phyloP scores from a whole-genome alignment of 2,329 filamentous ascomycete species.

The Alternaria arborescens region DNA sequence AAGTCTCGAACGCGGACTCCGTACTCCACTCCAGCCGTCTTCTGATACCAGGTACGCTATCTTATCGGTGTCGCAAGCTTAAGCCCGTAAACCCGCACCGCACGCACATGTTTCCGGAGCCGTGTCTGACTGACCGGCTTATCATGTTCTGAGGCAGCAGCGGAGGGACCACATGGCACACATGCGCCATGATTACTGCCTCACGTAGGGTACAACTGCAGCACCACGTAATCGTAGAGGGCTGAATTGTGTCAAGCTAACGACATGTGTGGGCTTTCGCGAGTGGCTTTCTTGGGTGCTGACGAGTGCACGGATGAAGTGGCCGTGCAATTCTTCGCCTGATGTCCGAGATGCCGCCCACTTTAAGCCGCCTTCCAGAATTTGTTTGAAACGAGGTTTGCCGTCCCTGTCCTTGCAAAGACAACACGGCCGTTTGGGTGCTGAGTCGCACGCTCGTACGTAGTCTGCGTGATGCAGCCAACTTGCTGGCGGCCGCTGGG shows the following conservation, averaged over 20 bases:
- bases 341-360: not conserved
- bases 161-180: constrained; percentile 8
- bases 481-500: not conserved
- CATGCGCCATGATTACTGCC: constrained; percentile 9
- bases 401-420: constrained; percentile 9
- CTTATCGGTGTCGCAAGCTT: constrained; percentile 7
- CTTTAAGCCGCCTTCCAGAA: constrained; percentile 8
- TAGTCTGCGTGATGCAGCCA: not conserved
- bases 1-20: constrained; percentile 10
- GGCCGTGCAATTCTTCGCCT: constrained; percentile 8
- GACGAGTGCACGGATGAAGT: constrained; percentile 4
- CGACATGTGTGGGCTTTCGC: constrained; percentile 9
- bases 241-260: constrained; percentile 15
- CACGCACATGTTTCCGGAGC: not conserved
- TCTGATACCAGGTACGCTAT: constrained; percentile 6
- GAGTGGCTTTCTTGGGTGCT: constrained; percentile 9
- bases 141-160: constrained; percentile 8
- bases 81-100: not conserved
- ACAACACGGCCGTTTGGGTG: constrained; percentile 4
- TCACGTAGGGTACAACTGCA: constrained; percentile 22
- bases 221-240: constrained; percentile 27
- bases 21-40: constrained; percentile 3
- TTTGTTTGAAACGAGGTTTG: constrained; percentile 15
- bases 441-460: not conserved
- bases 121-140: constrained; percentile 1